A percentile compares a stretch with the other conserved stretches of the same genome.
Conservation (phyloP, 345 rosid genomes). For the Hypericum androsaemum region DNA sequence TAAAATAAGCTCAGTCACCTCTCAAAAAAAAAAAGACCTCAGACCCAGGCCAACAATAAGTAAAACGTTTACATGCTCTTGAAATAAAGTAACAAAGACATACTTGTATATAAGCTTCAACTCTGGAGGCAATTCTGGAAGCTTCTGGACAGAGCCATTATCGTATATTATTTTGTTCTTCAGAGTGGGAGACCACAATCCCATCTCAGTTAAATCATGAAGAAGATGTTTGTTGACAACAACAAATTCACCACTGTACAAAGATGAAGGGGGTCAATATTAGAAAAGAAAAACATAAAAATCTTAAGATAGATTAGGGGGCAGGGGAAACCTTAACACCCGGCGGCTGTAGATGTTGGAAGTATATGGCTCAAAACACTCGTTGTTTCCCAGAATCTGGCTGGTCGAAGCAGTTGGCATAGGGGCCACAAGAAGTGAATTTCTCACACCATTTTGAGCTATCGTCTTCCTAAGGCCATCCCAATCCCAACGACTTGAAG, state of each 20-base stretch:
- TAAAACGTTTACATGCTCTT: not conserved
- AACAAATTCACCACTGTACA: constrained; percentile 76
- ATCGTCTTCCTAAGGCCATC: constrained; percentile 49
- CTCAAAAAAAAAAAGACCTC: constrained; percentile 3
- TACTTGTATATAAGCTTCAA: constrained; percentile 75
- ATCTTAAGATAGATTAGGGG: not conserved
- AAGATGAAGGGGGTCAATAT: constrained; percentile 8
- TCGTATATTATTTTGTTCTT: constrained; percentile 71
- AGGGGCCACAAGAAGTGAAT: constrained; percentile 82
- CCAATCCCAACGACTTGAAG: constrained; percentile 78
- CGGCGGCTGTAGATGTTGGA: constrained; percentile 87
- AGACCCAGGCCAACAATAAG: not conserved
- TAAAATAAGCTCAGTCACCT: not conserved
- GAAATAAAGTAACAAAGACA: constrained; percentile 1
- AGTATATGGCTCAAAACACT: constrained; percentile 92
- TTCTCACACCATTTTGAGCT: constrained; percentile 69
- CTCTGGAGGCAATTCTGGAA: constrained; percentile 60
- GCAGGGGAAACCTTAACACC: constrained; percentile 54
- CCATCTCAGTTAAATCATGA: constrained; percentile 83
- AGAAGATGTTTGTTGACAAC: constrained; percentile 98
- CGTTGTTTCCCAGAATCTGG: constrained; percentile 93
- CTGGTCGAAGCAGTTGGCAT: constrained; percentile 98
- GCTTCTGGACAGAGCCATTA: constrained; percentile 68
- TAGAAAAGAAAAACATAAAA: not conserved
- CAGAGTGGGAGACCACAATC: constrained; percentile 70